These are phyloP conservation scores for Lophiotrema nucula DNA, from an alignment of 495 filamentous ascomycete species.

Conservation along the genomic window DNA sequence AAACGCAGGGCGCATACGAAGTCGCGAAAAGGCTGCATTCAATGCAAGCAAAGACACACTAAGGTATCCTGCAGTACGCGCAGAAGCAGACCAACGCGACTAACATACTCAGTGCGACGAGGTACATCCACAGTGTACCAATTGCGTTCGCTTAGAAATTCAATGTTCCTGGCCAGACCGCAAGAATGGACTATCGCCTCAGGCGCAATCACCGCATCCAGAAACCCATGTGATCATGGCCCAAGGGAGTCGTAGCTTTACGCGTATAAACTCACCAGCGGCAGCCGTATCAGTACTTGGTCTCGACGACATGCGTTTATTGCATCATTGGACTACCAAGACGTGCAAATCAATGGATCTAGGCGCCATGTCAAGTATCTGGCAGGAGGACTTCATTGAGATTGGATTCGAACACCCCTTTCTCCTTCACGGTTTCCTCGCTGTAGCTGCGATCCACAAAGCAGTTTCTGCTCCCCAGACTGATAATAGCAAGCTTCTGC, in stretches of 20 bases:
- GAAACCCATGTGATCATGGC: not conserved
- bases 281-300: not conserved
- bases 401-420: conserved; percentile 20
- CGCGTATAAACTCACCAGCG: not conserved
- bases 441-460: conserved; percentile 17
- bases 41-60: conserved; percentile 17
- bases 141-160: conserved; percentile 4
- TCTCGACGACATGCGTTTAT: conserved; percentile 13
- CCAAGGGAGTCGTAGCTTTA: not conserved
- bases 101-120: conserved; percentile 11
- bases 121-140: conserved; percentile 4
- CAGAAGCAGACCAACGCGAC: not conserved
- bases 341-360: not conserved
- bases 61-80: conserved; percentile 4
- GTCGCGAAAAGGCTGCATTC: conserved; percentile 16
- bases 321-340: conserved; percentile 17
- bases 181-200: not conserved
- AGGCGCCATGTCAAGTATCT: not conserved
- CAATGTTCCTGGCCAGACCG: not conserved
- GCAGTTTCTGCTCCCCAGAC: not conserved
- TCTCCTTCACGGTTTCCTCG: conserved; percentile 20
- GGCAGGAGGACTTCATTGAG: not conserved
- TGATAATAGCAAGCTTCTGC: not conserved
- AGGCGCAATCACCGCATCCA: not conserved
- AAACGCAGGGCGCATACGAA: conserved; percentile 19